A percentile compares a stretch with the other conserved stretches of the same genome.
These are phyloP conservation scores for Cenchrus purpureus DNA, from an alignment of 176 grass and related monocot genomes.

Conservation along the genomic window DNA sequence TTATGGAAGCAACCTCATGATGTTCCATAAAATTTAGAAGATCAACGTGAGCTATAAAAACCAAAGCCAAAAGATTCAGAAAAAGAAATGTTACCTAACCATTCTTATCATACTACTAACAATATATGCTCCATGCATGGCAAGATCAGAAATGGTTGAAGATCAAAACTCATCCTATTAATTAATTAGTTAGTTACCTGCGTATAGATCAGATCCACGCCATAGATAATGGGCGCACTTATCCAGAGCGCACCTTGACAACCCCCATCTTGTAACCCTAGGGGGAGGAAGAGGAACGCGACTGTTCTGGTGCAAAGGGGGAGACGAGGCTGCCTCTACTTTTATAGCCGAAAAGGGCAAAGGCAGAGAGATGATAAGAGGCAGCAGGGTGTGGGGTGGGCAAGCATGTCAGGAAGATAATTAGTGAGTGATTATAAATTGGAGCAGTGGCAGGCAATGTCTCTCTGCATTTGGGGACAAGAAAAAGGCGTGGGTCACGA, in stretches of 20 bases:
- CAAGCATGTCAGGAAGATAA: slow-evolving; percentile 6
- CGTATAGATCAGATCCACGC: slow-evolving; percentile 31
- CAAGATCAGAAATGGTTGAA: slow-evolving; percentile 21
- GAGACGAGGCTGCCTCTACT: neutral
- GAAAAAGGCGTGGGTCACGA: neutral
- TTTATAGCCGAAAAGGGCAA: slow-evolving; percentile 31
- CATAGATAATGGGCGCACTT: neutral
- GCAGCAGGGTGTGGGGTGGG: neutral
- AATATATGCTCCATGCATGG: neutral
- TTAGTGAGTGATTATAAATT: slow-evolving; percentile 33
- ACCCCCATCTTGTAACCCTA: slow-evolving; percentile 8
- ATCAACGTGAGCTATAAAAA: slow-evolving; percentile 16
- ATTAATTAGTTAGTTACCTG: slow-evolving; percentile 33
- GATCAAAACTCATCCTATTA: neutral
- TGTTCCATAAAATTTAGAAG: neutral
- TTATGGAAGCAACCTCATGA: neutral
- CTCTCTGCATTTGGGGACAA: slow-evolving; percentile 15
- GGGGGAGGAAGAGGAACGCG: slow-evolving; percentile 17
- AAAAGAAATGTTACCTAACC: neutral
- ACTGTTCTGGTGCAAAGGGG: slow-evolving; percentile 24
- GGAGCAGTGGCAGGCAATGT: slow-evolving; percentile 18
- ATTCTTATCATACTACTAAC: neutral
- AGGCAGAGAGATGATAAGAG: neutral
- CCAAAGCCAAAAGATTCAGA: slow-evolving; percentile 4
- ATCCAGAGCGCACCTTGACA: neutral